Base-by-base conservation (phyloP, 495 filamentous ascomycete species). In the Neurospora sp. region DNA sequence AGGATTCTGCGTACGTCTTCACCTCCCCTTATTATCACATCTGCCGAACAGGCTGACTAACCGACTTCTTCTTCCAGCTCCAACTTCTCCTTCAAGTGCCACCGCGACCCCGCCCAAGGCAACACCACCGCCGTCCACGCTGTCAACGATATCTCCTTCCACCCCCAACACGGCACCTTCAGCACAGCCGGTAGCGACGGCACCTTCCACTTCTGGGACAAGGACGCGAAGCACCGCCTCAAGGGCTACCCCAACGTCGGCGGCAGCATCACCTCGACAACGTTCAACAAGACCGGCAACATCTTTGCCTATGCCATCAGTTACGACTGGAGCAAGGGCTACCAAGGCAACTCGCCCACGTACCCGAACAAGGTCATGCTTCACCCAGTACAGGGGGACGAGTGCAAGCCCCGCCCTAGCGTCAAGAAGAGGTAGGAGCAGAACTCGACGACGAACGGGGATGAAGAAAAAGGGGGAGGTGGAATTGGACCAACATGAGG, bases 321-420 rank as follows among this genome's bases (percentile, higher is more conserved):
- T 80, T 98, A 98, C 79, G 95, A 98, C 84, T 98, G 95, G 95
- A 94, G 92, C 82, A 96, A 95, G 82, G 95, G 95, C 9, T 95
- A 91, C 84, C 86, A 88, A 20, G 86, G 82, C 65, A 97, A 97
- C 80, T 94, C 81, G 42, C 88, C 87, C 40, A 83, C 88, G 74
- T 87, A 88, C 61, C 85, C 90, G 14, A 97, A 90, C 82, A 97
- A 95, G 85, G 89, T 98, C 69, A 96, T 96, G 93, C 85, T 98
- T 77, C 95, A 98, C 83, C 90, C 91, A 3, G 90, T 98, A 9
- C 84, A 83, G 59, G 86, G 84, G 14, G 94, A 97, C 76, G 94
- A 97, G 74, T 83, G 81, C 78, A 83, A 83, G 77, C 81, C 81
- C 20, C 76, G 81, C 14, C 81, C 81, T 14, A 81, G 76, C 42